A percentile compares a stretch with the other conserved stretches of the same genome.
These are phyloP conservation scores for Rhynchosporium secalis DNA, from an alignment of 2,329 filamentous ascomycete genomes.

Conservation along the genomic window DNA sequence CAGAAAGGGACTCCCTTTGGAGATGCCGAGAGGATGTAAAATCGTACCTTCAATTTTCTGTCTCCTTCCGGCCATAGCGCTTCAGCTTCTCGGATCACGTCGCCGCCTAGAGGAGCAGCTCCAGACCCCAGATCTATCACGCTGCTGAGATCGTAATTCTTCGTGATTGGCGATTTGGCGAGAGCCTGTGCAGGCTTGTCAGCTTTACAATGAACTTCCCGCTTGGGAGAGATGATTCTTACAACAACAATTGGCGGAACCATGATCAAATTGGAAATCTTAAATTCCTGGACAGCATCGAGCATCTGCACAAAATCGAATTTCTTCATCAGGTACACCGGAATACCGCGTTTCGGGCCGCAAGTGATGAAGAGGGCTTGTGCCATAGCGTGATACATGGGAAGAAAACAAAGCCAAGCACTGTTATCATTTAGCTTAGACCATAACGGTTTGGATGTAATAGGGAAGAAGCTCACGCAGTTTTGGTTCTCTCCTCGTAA, in stretches of 20 bases:
- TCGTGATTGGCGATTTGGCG: slow-evolving; percentile 73
- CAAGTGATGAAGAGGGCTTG: slow-evolving; percentile 70
- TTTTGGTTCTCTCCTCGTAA: slow-evolving; percentile 64
- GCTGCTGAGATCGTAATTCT: slow-evolving; percentile 75
- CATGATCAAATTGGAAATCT: slow-evolving; percentile 64
- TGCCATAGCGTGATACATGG: slow-evolving; percentile 70
- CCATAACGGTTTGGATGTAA: not conserved
- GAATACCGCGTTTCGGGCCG: slow-evolving; percentile 55
- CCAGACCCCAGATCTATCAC: slow-evolving; percentile 81
- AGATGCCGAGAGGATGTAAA: not conserved
- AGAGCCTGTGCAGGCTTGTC: slow-evolving; percentile 51
- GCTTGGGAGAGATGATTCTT: not conserved
- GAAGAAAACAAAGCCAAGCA: slow-evolving; percentile 34
- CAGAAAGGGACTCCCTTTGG: not conserved
- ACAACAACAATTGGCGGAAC: slow-evolving; percentile 75
- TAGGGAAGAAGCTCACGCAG: slow-evolving; percentile 62
- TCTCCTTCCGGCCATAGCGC: slow-evolving; percentile 67
- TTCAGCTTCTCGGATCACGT: slow-evolving; percentile 72
- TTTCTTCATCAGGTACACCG: slow-evolving; percentile 75
- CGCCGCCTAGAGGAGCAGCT: slow-evolving; percentile 77
- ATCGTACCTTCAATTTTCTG: slow-evolving; percentile 58
- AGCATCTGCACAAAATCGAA: slow-evolving; percentile 77
- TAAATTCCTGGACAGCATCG: slow-evolving; percentile 63
- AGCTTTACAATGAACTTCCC: not conserved
- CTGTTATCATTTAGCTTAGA: slow-evolving; percentile 17